These are phyloP conservation scores for Aspergillus nanangensis DNA, from an alignment of 495 filamentous ascomycete species.

Conservation along the genomic window DNA sequence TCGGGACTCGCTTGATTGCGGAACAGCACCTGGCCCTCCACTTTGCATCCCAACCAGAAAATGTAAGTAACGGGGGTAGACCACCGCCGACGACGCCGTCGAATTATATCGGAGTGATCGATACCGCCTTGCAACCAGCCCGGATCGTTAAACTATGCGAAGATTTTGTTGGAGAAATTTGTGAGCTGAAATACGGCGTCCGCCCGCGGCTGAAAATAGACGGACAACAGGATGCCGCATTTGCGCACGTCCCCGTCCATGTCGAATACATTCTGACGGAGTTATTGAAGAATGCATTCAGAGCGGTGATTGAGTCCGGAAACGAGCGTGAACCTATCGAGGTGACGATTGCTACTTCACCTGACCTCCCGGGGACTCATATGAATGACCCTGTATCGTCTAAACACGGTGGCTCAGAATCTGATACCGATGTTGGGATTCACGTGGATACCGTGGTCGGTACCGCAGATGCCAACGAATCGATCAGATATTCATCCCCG, in stretches of 20 bases:
- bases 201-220: slow-evolving; percentile 77
- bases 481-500: slow-evolving; percentile 36
- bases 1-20: slow-evolving; percentile 89
- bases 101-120: slow-evolving; percentile 93
- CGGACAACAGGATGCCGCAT: slow-evolving; percentile 73
- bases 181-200: slow-evolving; percentile 92
- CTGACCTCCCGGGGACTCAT: slow-evolving; percentile 43
- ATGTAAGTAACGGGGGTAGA: slow-evolving; percentile 25
- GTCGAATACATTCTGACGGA: slow-evolving; percentile 96
- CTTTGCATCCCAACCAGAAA: slow-evolving; percentile 70
- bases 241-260: slow-evolving; percentile 92
- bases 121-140: slow-evolving; percentile 82
- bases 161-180: slow-evolving; percentile 89
- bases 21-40: slow-evolving; percentile 96
- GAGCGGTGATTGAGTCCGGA: slow-evolving; percentile 80
- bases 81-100: slow-evolving; percentile 39
- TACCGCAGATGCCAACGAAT: slow-evolving; percentile 29
- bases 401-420: neutral
- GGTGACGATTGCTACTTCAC: slow-evolving; percentile 86
- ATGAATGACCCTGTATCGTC: neutral
- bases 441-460: slow-evolving; percentile 27
- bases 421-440: slow-evolving; percentile 27
- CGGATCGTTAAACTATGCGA: slow-evolving; percentile 76
- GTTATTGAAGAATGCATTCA: slow-evolving; percentile 93
- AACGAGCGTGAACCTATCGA: slow-evolving; percentile 77